Evolutionary conservation across 768 basidiomycete species (phyloP).

Genomic region (Filobasidium floriforme): DNA sequence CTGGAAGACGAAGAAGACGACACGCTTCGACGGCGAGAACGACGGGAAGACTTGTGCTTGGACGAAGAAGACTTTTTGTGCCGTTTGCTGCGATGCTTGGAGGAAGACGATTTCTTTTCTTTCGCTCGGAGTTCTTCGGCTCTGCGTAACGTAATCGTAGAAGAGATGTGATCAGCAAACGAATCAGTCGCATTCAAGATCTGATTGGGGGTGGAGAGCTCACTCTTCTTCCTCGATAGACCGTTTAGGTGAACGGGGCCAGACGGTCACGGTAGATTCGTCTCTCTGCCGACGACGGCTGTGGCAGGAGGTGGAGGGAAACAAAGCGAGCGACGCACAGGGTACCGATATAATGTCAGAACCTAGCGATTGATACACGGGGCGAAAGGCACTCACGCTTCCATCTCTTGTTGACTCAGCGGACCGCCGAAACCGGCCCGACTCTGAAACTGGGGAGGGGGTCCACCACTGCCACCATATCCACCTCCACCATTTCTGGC

Average conservation of each 20-base stretch:
- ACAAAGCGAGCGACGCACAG: neutral
- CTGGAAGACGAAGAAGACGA: constrained; percentile 44
- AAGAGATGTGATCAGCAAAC: no score
- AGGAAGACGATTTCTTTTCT: constrained; percentile 25
- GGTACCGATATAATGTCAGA: no score
- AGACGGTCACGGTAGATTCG: constrained; percentile 35
- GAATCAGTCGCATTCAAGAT: no score
- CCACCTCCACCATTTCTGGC: neutral
- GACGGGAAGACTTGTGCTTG: constrained; percentile 13
- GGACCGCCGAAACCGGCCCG: constrained; percentile 16
- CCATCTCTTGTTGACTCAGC: constrained; percentile 26
- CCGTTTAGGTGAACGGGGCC: constrained; percentile 40
- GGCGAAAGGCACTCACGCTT: constrained; percentile 26
- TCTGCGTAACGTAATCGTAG: constrained; percentile 24
- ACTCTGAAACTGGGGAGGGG: neutral
- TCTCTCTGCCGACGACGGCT: constrained; percentile 40
- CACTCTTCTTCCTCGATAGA: constrained; percentile 40
- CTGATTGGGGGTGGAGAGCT: no score
- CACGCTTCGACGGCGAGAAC: constrained; percentile 23
- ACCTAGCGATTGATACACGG: no score
- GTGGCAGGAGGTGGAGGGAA: constrained; percentile 5
- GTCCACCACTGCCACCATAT: constrained; percentile 13
- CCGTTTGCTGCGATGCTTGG: constrained; percentile 6
- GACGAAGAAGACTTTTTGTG: constrained; percentile 22
- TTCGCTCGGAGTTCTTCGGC: constrained; percentile 3